Evolutionary conservation across 768 basidiomycete genomes (phyloP).

Genomic region (Strobilomyces echinocephalus): DNA sequence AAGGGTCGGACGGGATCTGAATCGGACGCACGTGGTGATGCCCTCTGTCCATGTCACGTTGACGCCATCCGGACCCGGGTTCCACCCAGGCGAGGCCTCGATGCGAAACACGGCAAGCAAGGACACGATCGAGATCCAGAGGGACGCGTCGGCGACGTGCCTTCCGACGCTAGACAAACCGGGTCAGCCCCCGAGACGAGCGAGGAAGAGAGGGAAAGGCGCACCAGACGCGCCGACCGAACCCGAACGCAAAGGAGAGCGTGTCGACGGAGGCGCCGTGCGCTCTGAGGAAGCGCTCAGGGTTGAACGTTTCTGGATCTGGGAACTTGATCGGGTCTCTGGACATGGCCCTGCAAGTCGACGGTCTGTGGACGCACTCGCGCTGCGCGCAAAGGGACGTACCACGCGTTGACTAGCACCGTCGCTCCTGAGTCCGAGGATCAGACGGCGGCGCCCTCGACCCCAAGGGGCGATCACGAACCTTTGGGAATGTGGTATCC

Average conservation of each 20-base stretch:
- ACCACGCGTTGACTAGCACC: constrained; percentile 20
- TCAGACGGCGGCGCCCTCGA: neutral
- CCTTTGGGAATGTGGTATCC: constrained; percentile 51
- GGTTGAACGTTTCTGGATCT: constrained; percentile 36
- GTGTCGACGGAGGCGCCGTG: constrained; percentile 4
- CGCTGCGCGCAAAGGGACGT: neutral
- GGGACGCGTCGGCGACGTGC: constrained; percentile 37
- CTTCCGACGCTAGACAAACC: constrained; percentile 35
- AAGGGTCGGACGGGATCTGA: too few relatives aligned
- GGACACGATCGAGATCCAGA: constrained; percentile 28
- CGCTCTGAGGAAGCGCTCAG: constrained; percentile 30
- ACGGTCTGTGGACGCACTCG: neutral
- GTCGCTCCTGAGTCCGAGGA: constrained; percentile 13
- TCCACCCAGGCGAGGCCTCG: constrained; percentile 12
- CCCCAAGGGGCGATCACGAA: constrained; percentile 11
- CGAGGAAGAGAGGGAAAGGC: neutral
- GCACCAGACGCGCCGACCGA: constrained; percentile 40
- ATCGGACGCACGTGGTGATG: constrained; percentile 17
- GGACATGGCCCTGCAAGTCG: constrained; percentile 28
- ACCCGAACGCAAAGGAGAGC: constrained; percentile 25
- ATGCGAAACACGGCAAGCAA: constrained; percentile 17
- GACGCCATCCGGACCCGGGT: constrained; percentile 16
- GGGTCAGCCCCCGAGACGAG: neutral
- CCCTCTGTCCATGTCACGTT: constrained; percentile 21
- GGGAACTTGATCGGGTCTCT: constrained; percentile 36